phyloP scores from a whole-genome alignment of 306 rosid species.

The Gastrolobium bilobum region DNA sequence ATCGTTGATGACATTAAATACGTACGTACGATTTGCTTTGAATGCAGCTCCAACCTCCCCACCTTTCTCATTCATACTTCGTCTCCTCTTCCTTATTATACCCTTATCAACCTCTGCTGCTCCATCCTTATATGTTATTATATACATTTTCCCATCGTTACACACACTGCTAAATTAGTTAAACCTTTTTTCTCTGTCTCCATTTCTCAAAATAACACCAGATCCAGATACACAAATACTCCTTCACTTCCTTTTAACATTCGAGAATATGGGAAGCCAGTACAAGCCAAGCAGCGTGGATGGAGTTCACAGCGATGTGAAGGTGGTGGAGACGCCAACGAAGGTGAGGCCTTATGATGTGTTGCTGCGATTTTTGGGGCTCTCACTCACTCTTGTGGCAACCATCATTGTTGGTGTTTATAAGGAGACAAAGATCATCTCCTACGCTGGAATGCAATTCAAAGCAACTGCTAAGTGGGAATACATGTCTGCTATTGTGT shows the following conservation, averaged over 20 bases:
- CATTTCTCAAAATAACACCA: not conserved
- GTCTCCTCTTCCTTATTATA: not conserved
- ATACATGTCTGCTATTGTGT: slow-evolving; percentile 75
- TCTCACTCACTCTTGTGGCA: slow-evolving; percentile 59
- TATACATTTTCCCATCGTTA: not conserved
- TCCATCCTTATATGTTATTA: not conserved
- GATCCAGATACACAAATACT: not conserved
- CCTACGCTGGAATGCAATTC: slow-evolving; percentile 59
- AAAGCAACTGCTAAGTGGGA: slow-evolving; percentile 73
- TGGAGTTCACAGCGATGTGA: slow-evolving; percentile 52
- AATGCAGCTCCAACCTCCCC: slow-evolving; percentile 64
- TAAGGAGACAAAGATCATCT: slow-evolving; percentile 55
- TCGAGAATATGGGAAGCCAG: slow-evolving; percentile 34
- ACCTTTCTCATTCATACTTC: slow-evolving; percentile 56
- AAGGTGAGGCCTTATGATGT: slow-evolving; percentile 42
- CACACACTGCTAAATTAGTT: not conserved
- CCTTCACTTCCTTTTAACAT: not conserved
- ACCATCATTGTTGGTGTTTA: slow-evolving; percentile 59
- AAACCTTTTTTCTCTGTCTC: not conserved
- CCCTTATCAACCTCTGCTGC: not conserved
- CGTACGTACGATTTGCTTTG: slow-evolving; percentile 46
- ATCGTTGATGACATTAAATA: slow-evolving; percentile 41
- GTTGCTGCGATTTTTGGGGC: slow-evolving; percentile 49
- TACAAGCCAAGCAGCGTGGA: slow-evolving; percentile 35
- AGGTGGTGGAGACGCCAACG: slow-evolving; percentile 48